Base-by-base conservation (phyloP, 2,329 filamentous ascomycete genomes). In the Scleromitrula shiraiana region DNA sequence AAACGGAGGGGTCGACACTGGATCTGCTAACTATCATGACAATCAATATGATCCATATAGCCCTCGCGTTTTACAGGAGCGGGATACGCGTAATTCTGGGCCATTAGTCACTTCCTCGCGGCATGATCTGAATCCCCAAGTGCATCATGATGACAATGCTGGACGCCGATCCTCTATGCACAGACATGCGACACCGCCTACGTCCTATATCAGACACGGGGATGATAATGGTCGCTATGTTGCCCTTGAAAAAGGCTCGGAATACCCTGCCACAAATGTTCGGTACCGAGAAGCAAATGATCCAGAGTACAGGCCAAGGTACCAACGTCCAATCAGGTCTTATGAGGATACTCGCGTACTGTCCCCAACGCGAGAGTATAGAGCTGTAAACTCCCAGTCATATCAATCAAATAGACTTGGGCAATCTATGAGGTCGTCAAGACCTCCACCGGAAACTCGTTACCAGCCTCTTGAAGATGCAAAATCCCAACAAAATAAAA, bases 31-130 rank as follows among this genome's bases (percentile, higher is more conserved):
- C 23, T 55, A 53, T 26, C 56, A 53, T 26, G 55, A 40, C 50
- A 52, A 51, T 6, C 51, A 58, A 45, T 61, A 62, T 51, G 59
- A 58, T 46, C 55, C 55, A 39, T 53, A 53, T 19, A 52, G 56
- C 32, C 56, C 57, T n/a, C 49, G 47, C 26, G 53, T 57, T 26
- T 41, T 57, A 12, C 49, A 44, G 29, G 51, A 52, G 9, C 33
- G 37, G 24, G 37, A 46, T 7, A 24, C 19, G 26, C 38, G 39
- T 36, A 41, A 30, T 5, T 14, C 7, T 17, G 10, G 29, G 26
- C 39, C 26, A n/a, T 41, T 33, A 12, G 26, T 15, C 17, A 5
- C 15, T n/a, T 22, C 19, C 22, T 46, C 44, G 9, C 44, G 20
- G n/a, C 35, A 32, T 20, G 14, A 40, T 22, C 26, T 19, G 19